Base-by-base conservation (phyloP, 345 rosid species). In the Acer yangbiense region DNA sequence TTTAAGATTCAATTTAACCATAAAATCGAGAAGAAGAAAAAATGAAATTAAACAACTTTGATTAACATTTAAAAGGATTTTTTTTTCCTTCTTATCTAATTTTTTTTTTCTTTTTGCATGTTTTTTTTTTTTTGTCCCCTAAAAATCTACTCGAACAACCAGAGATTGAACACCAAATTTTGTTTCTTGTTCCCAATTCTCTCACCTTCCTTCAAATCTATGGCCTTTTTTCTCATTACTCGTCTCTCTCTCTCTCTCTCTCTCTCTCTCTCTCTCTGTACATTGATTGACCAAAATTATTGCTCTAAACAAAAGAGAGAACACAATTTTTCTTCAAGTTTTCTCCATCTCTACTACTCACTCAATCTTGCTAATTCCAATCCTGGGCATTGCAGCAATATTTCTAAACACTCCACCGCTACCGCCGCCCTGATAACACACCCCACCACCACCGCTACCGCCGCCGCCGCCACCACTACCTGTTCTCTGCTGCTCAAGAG, bases 401-500 rank as follows among this genome's bases (percentile, higher is more conserved):
- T 88, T 89, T 85, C 97, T 86, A 74, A 90, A 89, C 57, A 93
- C 93, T 4, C 85, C 87, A 32, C 89, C 92, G 11, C 81, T 25
- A 25, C 85, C 7, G 83, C 87, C 50, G 72, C 85, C 76, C 27
- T 85, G 89, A 82, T 39, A 89, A 81, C 90, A 91, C 87, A 90
- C 79, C 8, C 84, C 86, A 10, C 81, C 82, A 32, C 78, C 81
- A 13, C 86, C 82, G 6, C 81, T 80, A 32, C 77, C 80, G 10
- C 86, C 82, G 7, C 77, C 82, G 11, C 73, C 80, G 7, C 75
- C 80, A 13, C 83, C 79, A 11, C 79, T 78, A 29, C 79, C 73
- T 4, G 78, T 77, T 10, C 78, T 79, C 69, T 88, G 86, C 77
- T 76, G 74, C 78, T 89, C 95, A 79, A 86, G 77, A 75, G 82